Evolutionary conservation across 148 eudicot genomes (phyloP), one percentile per base, ranked within the genome.

Genomic region (Rhododendron vialii): DNA sequence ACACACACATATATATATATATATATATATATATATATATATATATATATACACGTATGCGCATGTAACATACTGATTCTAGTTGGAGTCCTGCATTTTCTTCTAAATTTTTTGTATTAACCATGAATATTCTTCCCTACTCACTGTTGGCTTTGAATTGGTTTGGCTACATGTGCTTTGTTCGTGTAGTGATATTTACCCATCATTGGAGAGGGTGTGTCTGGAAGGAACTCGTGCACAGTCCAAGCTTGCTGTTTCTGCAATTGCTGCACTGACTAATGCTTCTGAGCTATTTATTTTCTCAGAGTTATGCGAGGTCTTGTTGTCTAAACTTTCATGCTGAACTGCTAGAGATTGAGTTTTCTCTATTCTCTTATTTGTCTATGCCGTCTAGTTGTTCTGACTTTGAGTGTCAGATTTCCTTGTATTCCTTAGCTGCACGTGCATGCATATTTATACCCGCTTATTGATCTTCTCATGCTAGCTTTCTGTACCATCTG

Each of bases 211-310:
- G 93, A 90, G 89, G 89, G 85, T 93, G 65, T 95, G 98, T 88
- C 87, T 97, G 83, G 93, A 93, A 80, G 99, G 99, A 88, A 93
- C 94, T 87, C 98, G 96, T 85, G 87, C 89, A 67, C 92, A 94
- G 90, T 87, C 98, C 83, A 97, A 97, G 92, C 91, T 89, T 84
- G 99, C 98, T 86, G 86, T 97, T 57, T 91, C 94, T 87, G 95
- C 92, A 73, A 90, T 95, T 81, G 87, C 93, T 77, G 92, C 91
- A 84, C 90, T 95, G 88, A 80, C 59, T 82, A 91, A 85, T 87
- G 67, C 93, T 77, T 88, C 92, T 81, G 91, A 92, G 84, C 91
- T 93, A 71, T 82, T 85, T 65, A 69, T 87, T 81, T 90, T 91
- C 87, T 67, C 85, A 61, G 78, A 89, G 79, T 89, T 96, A 89